Conservation (phyloP, 148 eudicot genomes). For the Beta vulgaris region DNA sequence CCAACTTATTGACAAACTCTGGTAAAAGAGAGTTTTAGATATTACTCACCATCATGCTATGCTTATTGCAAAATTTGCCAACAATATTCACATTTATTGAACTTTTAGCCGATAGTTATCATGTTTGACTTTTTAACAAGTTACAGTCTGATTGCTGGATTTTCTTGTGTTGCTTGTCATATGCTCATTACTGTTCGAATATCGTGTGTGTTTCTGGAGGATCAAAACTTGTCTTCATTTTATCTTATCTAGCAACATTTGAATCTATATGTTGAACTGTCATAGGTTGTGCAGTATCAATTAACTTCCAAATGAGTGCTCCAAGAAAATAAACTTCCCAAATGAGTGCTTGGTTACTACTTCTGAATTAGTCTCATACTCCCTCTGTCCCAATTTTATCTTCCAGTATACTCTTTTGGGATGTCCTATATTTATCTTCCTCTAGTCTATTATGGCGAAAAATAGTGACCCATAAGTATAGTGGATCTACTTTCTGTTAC, state of each 20-base stretch:
- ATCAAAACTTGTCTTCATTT: not conserved
- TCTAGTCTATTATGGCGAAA: no score
- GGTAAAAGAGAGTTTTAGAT: slow-evolving; percentile 27
- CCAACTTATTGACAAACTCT: slow-evolving; percentile 16
- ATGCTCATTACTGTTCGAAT: not conserved
- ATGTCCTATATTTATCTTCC: no score
- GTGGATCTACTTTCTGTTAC: no score
- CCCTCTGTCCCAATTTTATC: no score
- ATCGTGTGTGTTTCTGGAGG: not conserved
- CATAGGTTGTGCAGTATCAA: not conserved
- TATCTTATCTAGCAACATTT: not conserved
- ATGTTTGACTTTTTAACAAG: not conserved
- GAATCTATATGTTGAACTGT: not conserved
- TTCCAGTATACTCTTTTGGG: no score
- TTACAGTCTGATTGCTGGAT: not conserved
- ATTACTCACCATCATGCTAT: not conserved
- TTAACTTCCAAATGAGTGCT: no score
- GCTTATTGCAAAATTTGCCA: not conserved
- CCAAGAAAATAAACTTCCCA: no score
- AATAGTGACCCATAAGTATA: no score
- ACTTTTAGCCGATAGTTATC: not conserved
- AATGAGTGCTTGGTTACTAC: not conserved
- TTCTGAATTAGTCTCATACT: not conserved
- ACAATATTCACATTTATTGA: not conserved
- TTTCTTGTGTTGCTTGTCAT: not conserved